These are phyloP conservation scores for Solanum peruvianum DNA, from an alignment of 257 asterid species.

Conservation along the genomic window DNA sequence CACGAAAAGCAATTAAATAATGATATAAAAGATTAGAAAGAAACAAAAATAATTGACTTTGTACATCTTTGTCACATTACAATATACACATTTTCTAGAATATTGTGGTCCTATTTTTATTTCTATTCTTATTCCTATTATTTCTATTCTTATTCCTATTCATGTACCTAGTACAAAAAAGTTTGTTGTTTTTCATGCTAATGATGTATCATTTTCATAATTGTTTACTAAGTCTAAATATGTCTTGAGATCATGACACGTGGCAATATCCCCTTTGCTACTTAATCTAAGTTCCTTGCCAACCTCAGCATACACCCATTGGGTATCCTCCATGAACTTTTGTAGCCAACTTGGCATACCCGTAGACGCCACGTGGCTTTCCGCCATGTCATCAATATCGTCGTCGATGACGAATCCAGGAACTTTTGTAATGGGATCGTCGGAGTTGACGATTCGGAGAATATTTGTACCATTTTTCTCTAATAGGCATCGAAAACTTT, in stretches of 20 bases:
- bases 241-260: conserved; percentile 79
- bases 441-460: conserved; percentile 63
- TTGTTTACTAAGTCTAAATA: conserved; percentile 52
- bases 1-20: not conserved
- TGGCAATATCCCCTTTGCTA: conserved; percentile 44
- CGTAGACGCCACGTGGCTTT: not conserved
- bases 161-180: not conserved
- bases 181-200: not conserved
- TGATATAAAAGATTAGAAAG: not conserved
- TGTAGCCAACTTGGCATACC: conserved; percentile 45
- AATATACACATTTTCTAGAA: not conserved
- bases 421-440: conserved; percentile 61
- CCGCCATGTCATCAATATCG: not conserved
- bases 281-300: conserved; percentile 70
- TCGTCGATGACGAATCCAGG: conserved; percentile 48
- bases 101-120: not conserved
- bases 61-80: not conserved
- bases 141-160: too few species aligned
- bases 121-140: not conserved
- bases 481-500: conserved; percentile 31
- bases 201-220: not conserved
- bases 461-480: conserved; percentile 60
- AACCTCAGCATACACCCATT: conserved; percentile 76
- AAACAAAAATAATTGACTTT: not conserved
- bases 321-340: conserved; percentile 44